Evolutionary conservation across 2,329 filamentous ascomycete genomes (phyloP).

Genomic region (Orbilia brochopaga): DNA sequence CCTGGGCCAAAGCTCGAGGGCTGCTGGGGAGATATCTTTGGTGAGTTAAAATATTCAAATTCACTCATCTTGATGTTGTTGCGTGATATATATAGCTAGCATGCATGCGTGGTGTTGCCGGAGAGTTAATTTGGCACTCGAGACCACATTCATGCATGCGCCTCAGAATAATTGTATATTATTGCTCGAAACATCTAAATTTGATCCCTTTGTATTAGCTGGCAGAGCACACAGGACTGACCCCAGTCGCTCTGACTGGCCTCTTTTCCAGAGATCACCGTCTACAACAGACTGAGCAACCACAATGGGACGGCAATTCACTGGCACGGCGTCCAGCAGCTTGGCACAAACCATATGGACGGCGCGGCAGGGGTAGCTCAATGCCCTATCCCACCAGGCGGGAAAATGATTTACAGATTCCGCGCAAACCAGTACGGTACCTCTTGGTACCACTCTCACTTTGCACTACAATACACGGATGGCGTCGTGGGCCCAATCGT

Average conservation of each 20-base stretch:
- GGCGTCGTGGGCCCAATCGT: constrained; percentile 68
- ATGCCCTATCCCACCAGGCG: constrained; percentile 60
- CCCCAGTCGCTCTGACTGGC: no score
- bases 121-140: no score
- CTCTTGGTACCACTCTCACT: constrained; percentile 69
- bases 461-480: constrained; percentile 64
- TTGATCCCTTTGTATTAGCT: no score
- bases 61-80: no score
- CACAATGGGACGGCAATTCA: constrained; percentile 61
- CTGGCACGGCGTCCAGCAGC: constrained; percentile 68
- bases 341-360: constrained; percentile 62
- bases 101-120: no score
- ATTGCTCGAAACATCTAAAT: no score
- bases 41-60: constrained; percentile 56
- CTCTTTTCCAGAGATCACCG: constrained; percentile 56
- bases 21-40: constrained; percentile 68
- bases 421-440: constrained; percentile 65
- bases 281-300: constrained; percentile 59
- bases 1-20: constrained; percentile 72
- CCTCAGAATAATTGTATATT: no score
- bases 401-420: constrained; percentile 66
- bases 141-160: no score
- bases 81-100: no score
- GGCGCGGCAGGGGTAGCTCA: constrained; percentile 64
- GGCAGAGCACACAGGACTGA: no score